phyloP scores from a whole-genome alignment of 208 protist genomes.

The Leishmania guyanensis region DNA sequence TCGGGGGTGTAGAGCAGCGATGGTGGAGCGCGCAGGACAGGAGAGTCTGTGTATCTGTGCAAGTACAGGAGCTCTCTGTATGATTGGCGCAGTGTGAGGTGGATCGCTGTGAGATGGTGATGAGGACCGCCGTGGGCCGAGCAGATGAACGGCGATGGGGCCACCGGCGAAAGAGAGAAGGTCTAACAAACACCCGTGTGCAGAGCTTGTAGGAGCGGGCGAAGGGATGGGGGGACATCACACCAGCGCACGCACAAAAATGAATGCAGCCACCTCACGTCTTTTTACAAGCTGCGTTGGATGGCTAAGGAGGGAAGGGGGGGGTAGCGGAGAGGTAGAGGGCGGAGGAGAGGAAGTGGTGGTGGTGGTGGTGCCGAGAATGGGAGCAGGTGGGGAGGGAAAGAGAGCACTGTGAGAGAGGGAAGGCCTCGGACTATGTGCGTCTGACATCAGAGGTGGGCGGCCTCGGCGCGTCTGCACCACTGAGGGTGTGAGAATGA shows the following conservation, averaged over 20 bases:
- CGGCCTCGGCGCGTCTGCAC: too few relatives aligned
- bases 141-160: not conserved
- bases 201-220: not conserved
- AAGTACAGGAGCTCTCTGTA: not conserved
- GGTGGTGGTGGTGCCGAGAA: not conserved
- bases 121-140: not conserved
- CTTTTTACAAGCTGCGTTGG: not conserved
- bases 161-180: not conserved
- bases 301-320: not conserved
- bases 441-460: not conserved
- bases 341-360: not conserved
- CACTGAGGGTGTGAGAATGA: too few relatives aligned
- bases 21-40: not conserved
- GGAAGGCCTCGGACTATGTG: not conserved
- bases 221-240: not conserved
- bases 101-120: not conserved
- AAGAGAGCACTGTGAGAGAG: not conserved
- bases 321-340: not conserved
- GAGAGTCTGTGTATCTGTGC: not conserved
- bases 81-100: not conserved
- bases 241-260: not conserved
- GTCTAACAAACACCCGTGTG: not conserved
- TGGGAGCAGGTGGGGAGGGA: not conserved
- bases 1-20: not conserved
- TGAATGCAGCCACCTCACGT: not conserved